phyloP scores from a whole-genome alignment of 2,329 filamentous ascomycete genomes.

The Macroventuria anomochaeta region DNA sequence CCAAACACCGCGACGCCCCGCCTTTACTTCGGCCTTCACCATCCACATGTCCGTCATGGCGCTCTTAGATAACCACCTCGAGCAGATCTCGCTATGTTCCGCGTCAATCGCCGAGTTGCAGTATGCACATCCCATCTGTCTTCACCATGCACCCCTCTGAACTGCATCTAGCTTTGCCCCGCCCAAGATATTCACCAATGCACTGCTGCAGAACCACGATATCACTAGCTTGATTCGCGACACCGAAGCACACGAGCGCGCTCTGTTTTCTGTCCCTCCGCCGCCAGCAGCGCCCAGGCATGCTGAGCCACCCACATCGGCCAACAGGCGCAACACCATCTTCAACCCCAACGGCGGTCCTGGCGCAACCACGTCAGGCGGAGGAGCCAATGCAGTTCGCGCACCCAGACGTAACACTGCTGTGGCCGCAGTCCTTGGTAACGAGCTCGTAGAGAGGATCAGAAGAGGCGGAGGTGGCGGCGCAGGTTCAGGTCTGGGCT shows the following conservation, averaged over 20 bases:
- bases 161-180: slow-evolving; percentile 72
- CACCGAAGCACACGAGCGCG: slow-evolving; percentile 91
- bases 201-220: slow-evolving; percentile 84
- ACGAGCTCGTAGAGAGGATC: slow-evolving; percentile 84
- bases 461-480: slow-evolving; percentile 63
- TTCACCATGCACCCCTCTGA: slow-evolving; percentile 12
- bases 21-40: neutral
- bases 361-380: slow-evolving; percentile 43
- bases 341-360: slow-evolving; percentile 49
- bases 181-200: slow-evolving; percentile 95
- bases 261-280: slow-evolving; percentile 89
- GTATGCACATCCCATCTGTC: slow-evolving; percentile 32
- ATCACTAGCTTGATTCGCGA: slow-evolving; percentile 95
- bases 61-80: slow-evolving; percentile 57
- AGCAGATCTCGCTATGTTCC: slow-evolving; percentile 58
- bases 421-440: slow-evolving; percentile 86
- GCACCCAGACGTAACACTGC: slow-evolving; percentile 76
- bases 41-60: slow-evolving; percentile 41
- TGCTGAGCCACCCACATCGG: slow-evolving; percentile 52
- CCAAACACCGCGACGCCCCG: slow-evolving; percentile 9
- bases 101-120: slow-evolving; percentile 57
- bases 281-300: slow-evolving; percentile 60
- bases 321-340: slow-evolving; percentile 57
- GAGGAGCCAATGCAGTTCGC: slow-evolving; percentile 53
- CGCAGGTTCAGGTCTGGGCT: slow-evolving; percentile 57